These are phyloP conservation scores for Xylaria digitata DNA, from an alignment of 2,329 filamentous ascomycete genomes.

Conservation along the genomic window DNA sequence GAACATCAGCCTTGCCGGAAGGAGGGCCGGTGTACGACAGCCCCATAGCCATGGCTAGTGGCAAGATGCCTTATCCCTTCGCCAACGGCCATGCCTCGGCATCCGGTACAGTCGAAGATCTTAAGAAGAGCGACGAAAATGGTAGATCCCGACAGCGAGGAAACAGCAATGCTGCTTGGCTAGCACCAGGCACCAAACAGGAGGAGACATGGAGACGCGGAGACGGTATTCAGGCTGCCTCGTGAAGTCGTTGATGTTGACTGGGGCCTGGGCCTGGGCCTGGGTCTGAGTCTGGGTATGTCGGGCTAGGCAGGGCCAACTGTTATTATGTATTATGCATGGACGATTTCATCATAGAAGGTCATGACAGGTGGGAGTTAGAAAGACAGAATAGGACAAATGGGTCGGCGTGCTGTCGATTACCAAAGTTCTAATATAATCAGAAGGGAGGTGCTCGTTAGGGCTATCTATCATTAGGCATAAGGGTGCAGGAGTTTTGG, in stretches of 20 bases:
- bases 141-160: slow-evolving; percentile 56
- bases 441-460: slow-evolving; percentile 36
- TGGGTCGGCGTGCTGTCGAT: slow-evolving; percentile 25
- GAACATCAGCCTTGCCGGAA: slow-evolving; percentile 49
- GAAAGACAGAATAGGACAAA: slow-evolving; percentile 31
- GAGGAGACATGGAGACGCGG: slow-evolving; percentile 81
- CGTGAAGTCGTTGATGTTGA: slow-evolving; percentile 33
- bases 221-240: slow-evolving; percentile 52
- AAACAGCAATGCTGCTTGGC: slow-evolving; percentile 67
- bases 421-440: slow-evolving; percentile 36
- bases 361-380: slow-evolving; percentile 33
- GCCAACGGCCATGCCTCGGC: slow-evolving; percentile 59
- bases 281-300: neutral
- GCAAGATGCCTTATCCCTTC: slow-evolving; percentile 54
- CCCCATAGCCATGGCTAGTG: slow-evolving; percentile 47
- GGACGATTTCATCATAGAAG: slow-evolving; percentile 41
- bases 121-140: slow-evolving; percentile 67
- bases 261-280: neutral
- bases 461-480: slow-evolving; percentile 39
- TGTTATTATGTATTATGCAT: slow-evolving; percentile 41
- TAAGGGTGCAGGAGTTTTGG: slow-evolving; percentile 45
- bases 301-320: slow-evolving; percentile 7
- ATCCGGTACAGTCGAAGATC: slow-evolving; percentile 56
- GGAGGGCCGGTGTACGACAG: slow-evolving; percentile 54
- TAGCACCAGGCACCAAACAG: slow-evolving; percentile 83